These are phyloP conservation scores for Rickenella mellea DNA, from an alignment of 768 basidiomycete species.

Conservation along the genomic window DNA sequence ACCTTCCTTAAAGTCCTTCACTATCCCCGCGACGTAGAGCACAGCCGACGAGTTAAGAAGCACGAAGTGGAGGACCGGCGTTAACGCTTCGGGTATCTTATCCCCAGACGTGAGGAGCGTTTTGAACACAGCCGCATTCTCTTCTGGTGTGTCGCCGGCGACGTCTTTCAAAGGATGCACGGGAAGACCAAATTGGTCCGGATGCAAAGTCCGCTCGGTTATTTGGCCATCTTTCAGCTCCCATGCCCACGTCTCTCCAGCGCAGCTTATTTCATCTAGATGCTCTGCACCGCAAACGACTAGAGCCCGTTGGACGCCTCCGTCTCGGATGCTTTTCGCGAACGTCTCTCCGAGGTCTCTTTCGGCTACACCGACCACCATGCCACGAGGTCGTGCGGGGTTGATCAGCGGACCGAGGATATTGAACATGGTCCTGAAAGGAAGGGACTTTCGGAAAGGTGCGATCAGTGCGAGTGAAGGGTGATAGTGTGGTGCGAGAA, in stretches of 20 bases:
- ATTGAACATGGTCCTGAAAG: conserved; percentile 97
- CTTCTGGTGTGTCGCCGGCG: conserved; percentile 59
- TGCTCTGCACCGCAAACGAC: conserved; percentile 92
- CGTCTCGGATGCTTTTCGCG: conserved; percentile 60
- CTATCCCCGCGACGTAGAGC: conserved; percentile 75
- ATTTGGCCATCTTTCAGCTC: conserved; percentile 65
- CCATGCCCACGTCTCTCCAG: conserved; percentile 83
- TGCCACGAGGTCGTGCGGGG: conserved; percentile 75
- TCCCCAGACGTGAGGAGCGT: conserved; percentile 50
- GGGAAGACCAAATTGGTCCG: conserved; percentile 64
- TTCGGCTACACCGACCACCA: conserved; percentile 88
- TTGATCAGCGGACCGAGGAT: conserved; percentile 90
- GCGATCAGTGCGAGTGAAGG: conserved; percentile 74
- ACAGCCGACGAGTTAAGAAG: conserved; percentile 85
- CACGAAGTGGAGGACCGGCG: conserved; percentile 76
- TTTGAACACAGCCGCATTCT: conserved; percentile 73
- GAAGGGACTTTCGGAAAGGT: conserved; percentile 76
- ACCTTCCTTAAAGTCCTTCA: conserved; percentile 60
- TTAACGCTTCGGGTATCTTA: conserved; percentile 44
- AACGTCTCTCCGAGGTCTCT: conserved; percentile 75
- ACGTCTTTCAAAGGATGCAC: conserved; percentile 64
- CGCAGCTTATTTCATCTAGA: conserved; percentile 93
- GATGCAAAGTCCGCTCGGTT: conserved; percentile 51
- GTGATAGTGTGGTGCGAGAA: conserved; percentile 92
- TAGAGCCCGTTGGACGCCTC: conserved; percentile 73